phyloP scores from a whole-genome alignment of 1,284 basidiomycete genomes.

The Termitomyces sp. region DNA sequence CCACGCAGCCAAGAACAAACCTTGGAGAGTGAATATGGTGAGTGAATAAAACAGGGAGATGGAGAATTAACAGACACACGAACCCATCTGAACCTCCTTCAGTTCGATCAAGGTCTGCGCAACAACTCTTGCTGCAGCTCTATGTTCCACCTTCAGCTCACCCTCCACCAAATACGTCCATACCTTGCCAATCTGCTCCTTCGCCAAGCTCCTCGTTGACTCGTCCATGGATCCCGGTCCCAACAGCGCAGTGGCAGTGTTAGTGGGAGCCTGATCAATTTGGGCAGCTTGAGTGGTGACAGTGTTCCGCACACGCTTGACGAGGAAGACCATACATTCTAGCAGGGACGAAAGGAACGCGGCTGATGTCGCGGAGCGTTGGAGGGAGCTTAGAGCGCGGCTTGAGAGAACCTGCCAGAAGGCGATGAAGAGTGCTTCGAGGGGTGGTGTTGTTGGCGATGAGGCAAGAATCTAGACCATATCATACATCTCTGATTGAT shows the following conservation, averaged over 20 bases:
- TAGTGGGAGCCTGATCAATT: not conserved
- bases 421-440: slow-evolving; percentile 56
- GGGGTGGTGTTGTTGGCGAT: slow-evolving; percentile 18
- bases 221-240: slow-evolving; percentile 4
- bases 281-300: not conserved
- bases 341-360: slow-evolving; percentile 67
- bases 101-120: slow-evolving; percentile 40
- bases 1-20: slow-evolving; percentile 33
- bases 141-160: slow-evolving; percentile 44
- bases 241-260: not conserved
- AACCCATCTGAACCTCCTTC: slow-evolving; percentile 38
- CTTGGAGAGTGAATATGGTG: not conserved
- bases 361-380: slow-evolving; percentile 42
- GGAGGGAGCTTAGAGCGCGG: slow-evolving; percentile 52
- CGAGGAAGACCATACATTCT: slow-evolving; percentile 64
- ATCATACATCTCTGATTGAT: no score
- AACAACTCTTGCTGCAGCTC: slow-evolving; percentile 39
- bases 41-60: not conserved
- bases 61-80: slow-evolving; percentile 10
- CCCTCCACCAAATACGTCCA: slow-evolving; percentile 43
- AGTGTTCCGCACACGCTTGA: slow-evolving; percentile 34
- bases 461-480: slow-evolving; percentile 28
- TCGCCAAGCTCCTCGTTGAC: slow-evolving; percentile 29
- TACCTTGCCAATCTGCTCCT: slow-evolving; percentile 41
- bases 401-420: slow-evolving; percentile 77